A percentile compares a stretch with the other conserved stretches of the same genome.
phyloP scores from a whole-genome alignment of 2,329 filamentous ascomycete species.

The Monosporascus sp. region DNA sequence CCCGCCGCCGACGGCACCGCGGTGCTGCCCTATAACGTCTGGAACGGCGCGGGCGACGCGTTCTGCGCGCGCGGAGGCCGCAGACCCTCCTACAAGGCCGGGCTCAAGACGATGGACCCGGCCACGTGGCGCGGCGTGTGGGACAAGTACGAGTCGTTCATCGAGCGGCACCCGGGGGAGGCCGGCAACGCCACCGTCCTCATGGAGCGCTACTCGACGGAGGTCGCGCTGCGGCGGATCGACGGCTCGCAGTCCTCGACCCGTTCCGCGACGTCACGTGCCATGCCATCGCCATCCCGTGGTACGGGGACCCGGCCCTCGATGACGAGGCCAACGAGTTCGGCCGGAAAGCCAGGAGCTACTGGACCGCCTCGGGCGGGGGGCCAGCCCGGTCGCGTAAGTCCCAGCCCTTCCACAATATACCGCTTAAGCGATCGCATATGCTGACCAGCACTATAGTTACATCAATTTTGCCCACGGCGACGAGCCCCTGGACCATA shows the following conservation, averaged over 20 bases:
- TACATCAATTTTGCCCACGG: slow-evolving; percentile 30
- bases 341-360: slow-evolving; percentile 23
- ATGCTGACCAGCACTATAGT: slow-evolving; percentile 8
- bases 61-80: slow-evolving; percentile 32
- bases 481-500: slow-evolving; percentile 20
- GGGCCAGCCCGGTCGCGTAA: slow-evolving; percentile 12
- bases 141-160: slow-evolving; percentile 31
- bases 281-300: slow-evolving; percentile 32
- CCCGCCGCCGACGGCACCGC: slow-evolving; percentile 19
- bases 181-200: slow-evolving; percentile 28
- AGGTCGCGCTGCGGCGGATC: slow-evolving; percentile 17
- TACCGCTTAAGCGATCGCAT: background rate
- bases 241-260: slow-evolving; percentile 17
- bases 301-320: slow-evolving; percentile 30
- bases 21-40: slow-evolving; percentile 28
- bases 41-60: slow-evolving; percentile 32
- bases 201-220: slow-evolving; percentile 32
- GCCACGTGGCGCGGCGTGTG: slow-evolving; percentile 32
- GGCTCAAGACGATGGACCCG: slow-evolving; percentile 27
- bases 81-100: slow-evolving; percentile 32
- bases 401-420: slow-evolving; percentile 3
- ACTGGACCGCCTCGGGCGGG: slow-evolving; percentile 18
- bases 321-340: slow-evolving; percentile 29
- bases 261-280: slow-evolving; percentile 29
- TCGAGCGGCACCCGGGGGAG: slow-evolving; percentile 18